Conservation (phyloP, 169 alveolate species). For the Cryptosporidium canis region DNA sequence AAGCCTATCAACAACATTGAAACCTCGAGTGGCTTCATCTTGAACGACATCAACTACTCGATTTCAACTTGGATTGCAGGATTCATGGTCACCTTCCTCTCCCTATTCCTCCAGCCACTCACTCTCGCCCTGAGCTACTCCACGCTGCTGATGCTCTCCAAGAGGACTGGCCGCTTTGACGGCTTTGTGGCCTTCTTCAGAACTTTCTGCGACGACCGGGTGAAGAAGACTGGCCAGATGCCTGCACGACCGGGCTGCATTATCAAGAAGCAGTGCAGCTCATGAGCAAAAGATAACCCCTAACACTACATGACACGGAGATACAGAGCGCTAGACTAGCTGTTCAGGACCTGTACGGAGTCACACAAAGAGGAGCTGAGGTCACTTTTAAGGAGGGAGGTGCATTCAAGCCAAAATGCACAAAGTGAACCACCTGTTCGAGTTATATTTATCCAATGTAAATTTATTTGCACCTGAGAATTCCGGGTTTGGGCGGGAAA, state of each 20-base stretch:
- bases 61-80: conserved; percentile 69
- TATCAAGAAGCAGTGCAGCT: neutral
- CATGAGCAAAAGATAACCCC: too few species aligned
- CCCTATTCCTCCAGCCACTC: conserved; percentile 47
- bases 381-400: too few species aligned
- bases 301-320: too few species aligned
- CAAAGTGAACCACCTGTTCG: neutral
- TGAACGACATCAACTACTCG: conserved; percentile 54
- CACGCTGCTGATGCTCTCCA: neutral
- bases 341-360: too few species aligned
- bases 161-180: conserved; percentile 3
- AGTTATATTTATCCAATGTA: neutral
- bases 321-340: too few species aligned
- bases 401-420: neutral
- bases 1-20: conserved; percentile 38
- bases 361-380: too few species aligned
- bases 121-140: conserved; percentile 4
- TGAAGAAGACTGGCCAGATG: conserved; percentile 16
- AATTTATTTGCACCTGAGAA: neutral
- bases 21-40: conserved; percentile 39
- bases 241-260: conserved; percentile 45
- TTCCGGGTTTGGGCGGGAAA: neutral
- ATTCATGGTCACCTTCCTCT: conserved; percentile 15
- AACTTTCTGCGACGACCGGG: neutral
- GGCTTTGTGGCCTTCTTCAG: conserved; percentile 43